Percentiles rank a stretch among this genome's conserved stretches.
These are phyloP conservation scores for Alternaria sp. DNA, from an alignment of 2,329 filamentous ascomycete genomes.

Conservation along the genomic window DNA sequence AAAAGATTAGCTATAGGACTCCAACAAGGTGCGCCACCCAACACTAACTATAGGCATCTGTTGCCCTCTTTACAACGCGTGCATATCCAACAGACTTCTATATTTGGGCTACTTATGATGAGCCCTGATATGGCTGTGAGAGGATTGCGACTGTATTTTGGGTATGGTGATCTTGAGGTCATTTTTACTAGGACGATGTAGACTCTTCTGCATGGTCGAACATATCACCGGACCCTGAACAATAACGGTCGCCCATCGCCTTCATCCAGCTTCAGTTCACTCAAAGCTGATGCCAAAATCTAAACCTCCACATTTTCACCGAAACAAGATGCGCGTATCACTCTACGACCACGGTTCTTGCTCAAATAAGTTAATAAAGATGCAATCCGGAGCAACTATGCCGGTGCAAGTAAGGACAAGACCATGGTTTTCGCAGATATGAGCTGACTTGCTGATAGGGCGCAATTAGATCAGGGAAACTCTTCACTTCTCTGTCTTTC, in stretches of 20 bases:
- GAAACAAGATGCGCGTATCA: background rate
- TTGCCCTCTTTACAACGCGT: conserved; percentile 10
- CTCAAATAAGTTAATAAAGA: background rate
- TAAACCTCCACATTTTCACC: background rate
- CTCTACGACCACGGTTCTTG: background rate
- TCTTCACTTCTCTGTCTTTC: background rate
- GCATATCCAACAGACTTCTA: background rate
- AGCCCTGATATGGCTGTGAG: conserved; percentile 9
- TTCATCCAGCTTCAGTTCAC: background rate
- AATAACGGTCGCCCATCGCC: background rate
- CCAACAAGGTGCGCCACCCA: background rate
- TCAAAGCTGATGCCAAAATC: background rate
- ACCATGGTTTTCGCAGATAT: background rate
- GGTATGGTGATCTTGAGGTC: background rate
- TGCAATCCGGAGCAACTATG: background rate
- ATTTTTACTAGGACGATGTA: background rate
- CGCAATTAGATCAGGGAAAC: background rate
- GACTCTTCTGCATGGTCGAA: background rate
- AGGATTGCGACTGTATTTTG: conserved; percentile 8
- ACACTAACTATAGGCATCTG: conserved; percentile 3
- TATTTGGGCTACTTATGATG: conserved; percentile 5
- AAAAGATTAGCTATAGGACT: background rate
- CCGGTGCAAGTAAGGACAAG: background rate
- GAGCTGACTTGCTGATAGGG: background rate
- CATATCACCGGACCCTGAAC: background rate